These are phyloP conservation scores for Wickerhamomyces rabaulensis DNA, from an alignment of 805 yeast genomes.

Conservation along the genomic window DNA sequence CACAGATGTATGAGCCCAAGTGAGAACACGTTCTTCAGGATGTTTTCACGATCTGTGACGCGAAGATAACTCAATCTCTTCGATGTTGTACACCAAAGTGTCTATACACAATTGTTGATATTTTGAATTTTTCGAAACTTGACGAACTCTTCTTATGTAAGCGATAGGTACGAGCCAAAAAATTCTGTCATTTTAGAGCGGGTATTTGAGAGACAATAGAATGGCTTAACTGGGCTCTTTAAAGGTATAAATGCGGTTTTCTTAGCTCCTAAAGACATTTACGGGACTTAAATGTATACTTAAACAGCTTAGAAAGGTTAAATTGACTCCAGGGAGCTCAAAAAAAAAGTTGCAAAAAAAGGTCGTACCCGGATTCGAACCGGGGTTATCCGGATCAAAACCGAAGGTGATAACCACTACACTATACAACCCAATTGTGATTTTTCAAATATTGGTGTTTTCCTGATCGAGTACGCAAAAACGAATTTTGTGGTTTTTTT, in stretches of 20 bases:
- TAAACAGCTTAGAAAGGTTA: too few relatives aligned
- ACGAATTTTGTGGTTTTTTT: too few relatives aligned
- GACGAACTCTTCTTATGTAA: background rate
- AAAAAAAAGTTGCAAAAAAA: conserved; percentile 22
- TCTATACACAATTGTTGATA: background rate
- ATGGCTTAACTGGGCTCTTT: too few relatives aligned
- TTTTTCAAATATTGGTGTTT: too few relatives aligned
- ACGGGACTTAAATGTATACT: too few relatives aligned
- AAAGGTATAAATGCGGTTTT: too few relatives aligned
- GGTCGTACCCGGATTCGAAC: conserved; percentile 88
- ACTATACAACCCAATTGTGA: conserved; percentile 40
- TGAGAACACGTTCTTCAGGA: background rate
- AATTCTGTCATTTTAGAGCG: background rate
- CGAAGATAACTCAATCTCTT: background rate
- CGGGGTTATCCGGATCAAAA: conserved; percentile 68
- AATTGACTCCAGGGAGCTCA: too few relatives aligned
- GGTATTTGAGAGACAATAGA: background rate
- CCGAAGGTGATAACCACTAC: conserved; percentile 60
- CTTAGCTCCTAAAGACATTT: too few relatives aligned
- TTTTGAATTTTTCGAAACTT: background rate
- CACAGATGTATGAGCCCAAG: background rate
- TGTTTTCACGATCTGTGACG: background rate
- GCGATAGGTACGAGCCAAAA: background rate
- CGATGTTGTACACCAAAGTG: too few relatives aligned
- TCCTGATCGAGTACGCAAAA: too few relatives aligned